phyloP scores from a whole-genome alignment of 495 filamentous ascomycete genomes.

The Annulohypoxylon bovei region DNA sequence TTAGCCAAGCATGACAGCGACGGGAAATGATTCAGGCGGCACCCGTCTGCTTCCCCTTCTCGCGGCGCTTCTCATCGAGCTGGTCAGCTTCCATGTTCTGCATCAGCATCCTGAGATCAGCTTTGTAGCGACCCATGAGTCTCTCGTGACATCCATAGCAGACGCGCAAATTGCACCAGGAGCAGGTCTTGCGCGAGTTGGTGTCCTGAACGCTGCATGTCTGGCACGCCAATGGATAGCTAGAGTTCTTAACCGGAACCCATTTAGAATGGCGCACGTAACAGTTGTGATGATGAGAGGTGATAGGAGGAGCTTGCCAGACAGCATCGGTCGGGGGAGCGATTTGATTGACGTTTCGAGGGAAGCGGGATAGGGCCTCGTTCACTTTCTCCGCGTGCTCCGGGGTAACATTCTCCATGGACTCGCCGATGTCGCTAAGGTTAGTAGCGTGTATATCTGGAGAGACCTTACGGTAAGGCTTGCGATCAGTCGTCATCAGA shows the following conservation, averaged over 20 bases:
- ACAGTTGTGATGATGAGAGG: constrained; percentile 37
- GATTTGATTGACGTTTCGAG: constrained; percentile 10
- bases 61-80: constrained; percentile 14
- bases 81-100: constrained; percentile 30
- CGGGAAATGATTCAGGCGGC: background rate
- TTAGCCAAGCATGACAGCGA: background rate
- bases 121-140: constrained; percentile 32
- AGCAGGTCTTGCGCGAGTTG: constrained; percentile 35
- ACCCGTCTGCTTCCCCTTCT: constrained; percentile 31
- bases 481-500: background rate
- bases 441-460: constrained; percentile 15
- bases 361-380: constrained; percentile 38
- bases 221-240: constrained; percentile 43
- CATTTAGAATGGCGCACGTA: constrained; percentile 30
- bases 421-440: constrained; percentile 37
- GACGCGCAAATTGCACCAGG: constrained; percentile 43
- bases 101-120: constrained; percentile 35
- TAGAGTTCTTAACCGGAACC: constrained; percentile 37
- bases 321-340: constrained; percentile 26
- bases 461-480: constrained; percentile 30
- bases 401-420: constrained; percentile 24
- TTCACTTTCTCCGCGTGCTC: constrained; percentile 25
- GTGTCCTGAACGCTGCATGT: constrained; percentile 40
- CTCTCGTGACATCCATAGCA: constrained; percentile 39
- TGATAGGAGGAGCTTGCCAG: constrained; percentile 32